Base-by-base conservation (phyloP, 495 filamentous ascomycete species). In the Talaromyces thailandensis region DNA sequence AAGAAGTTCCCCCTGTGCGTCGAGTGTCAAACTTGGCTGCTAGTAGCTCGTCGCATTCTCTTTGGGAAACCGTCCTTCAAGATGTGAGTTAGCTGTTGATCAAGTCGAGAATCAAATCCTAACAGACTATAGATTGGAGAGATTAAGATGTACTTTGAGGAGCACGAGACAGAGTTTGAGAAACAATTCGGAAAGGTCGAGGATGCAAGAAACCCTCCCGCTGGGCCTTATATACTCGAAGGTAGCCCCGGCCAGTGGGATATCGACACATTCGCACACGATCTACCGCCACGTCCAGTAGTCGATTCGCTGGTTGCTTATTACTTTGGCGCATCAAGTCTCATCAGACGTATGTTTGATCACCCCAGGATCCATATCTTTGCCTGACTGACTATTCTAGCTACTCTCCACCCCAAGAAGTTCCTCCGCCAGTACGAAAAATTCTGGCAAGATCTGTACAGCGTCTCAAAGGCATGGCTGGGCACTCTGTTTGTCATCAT, bases 301-400 rank as follows among this genome's bases (percentile, higher is more conserved):
- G 68, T 71, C 11, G 81, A 81, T 66, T 67, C 74, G 25, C 63
- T 83, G 11, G 67, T 83, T 26, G 71, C 73, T 24, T 67, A 73
- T n/a, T 79, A 64, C 63, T 28, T 65, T 24, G 69, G 70, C 28
- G 68, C 67, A 3, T 76, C 66, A 73, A 76, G 62, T 79, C 76
- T 29, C 73, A 70, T 9, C 69, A 76, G 59, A 14, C 59, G 59
- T 61, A 52, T 16, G 59, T 29, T 68, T 2, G 5, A 2, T 79
- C 32, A 75, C 61, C 11, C 56, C 43, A 26, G n/a, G 23, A 28
- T 3, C 1, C 24, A 8, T 25, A 21, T 12, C 21, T 50, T 12
- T 35, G n/a, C 31, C 4, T 51, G 28, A 12, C 35, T 61, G 26
- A 61, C 26, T 14, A 50, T 25, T 21, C 6, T 24, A 67, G 65